These are phyloP conservation scores for Silene uniflora DNA, from an alignment of 148 eudicot species.

Conservation along the genomic window DNA sequence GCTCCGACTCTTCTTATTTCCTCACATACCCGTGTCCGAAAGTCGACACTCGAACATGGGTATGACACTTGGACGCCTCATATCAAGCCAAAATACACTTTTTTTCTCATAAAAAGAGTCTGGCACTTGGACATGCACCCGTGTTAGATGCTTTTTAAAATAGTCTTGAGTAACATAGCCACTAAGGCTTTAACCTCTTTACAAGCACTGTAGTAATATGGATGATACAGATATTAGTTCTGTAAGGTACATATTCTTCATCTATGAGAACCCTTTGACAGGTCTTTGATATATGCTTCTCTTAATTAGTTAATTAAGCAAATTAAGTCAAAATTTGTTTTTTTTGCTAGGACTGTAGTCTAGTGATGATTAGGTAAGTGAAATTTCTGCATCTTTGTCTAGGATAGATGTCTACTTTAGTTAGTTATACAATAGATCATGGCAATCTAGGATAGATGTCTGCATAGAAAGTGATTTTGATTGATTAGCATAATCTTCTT, in stretches of 20 bases:
- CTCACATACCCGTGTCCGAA: too few species aligned
- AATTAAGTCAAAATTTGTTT: neutral
- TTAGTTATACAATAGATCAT: conserved; percentile 25
- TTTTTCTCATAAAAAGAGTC: too few species aligned
- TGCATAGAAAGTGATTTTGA: conserved; percentile 35
- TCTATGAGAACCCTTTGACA: neutral
- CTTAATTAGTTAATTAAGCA: conserved; percentile 8
- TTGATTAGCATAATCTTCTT: conserved; percentile 18
- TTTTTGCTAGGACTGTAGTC: conserved; percentile 17
- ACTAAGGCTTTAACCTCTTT: neutral
- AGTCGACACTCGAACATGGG: too few species aligned
- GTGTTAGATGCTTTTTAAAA: too few species aligned
- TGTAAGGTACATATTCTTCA: neutral
- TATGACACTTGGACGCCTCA: too few species aligned
- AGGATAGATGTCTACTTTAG: conserved; percentile 30
- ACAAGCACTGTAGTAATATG: neutral
- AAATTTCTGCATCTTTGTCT: conserved; percentile 13
- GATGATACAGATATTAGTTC: neutral
- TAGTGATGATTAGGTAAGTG: conserved; percentile 6
- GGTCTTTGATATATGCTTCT: conserved; percentile 1
- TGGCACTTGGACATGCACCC: too few species aligned
- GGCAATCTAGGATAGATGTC: conserved; percentile 29
- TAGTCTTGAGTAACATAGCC: too few species aligned
- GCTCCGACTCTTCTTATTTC: too few species aligned
- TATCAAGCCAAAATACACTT: too few species aligned